Evolutionary conservation across 1,139 yeast species (phyloP).

Genomic region (Candida glucosophila): DNA sequence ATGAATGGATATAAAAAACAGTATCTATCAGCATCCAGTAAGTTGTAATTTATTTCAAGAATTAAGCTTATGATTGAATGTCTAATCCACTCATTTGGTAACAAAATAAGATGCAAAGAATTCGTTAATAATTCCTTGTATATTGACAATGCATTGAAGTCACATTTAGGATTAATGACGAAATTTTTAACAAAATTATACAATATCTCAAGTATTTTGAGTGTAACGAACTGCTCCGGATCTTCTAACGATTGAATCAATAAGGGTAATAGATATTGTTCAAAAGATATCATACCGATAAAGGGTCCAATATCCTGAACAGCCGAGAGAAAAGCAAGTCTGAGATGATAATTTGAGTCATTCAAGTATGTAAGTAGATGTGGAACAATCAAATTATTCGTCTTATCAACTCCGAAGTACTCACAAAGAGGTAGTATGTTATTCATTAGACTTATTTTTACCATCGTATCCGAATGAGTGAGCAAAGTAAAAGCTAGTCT

Average conservation of each 20-base stretch:
- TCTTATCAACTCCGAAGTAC: slow-evolving; percentile 78
- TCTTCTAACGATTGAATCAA: slow-evolving; percentile 76
- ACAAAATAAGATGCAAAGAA: slow-evolving; percentile 40
- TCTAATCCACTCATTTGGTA: slow-evolving; percentile 85
- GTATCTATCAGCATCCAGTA: slow-evolving; percentile 70
- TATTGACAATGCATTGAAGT: slow-evolving; percentile 33
- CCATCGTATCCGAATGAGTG: slow-evolving; percentile 60
- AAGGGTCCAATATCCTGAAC: slow-evolving; percentile 72
- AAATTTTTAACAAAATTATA: slow-evolving; percentile 21
- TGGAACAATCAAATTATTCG: slow-evolving; percentile 81
- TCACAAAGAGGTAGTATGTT: slow-evolving; percentile 70
- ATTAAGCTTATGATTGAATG: slow-evolving; percentile 59
- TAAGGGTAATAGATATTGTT: slow-evolving; percentile 81
- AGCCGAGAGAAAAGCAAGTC: slow-evolving; percentile 66
- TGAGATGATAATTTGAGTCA: slow-evolving; percentile 60
- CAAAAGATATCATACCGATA: slow-evolving; percentile 75
- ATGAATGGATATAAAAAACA: slow-evolving; percentile 79
- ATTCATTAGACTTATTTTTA: slow-evolving; percentile 59
- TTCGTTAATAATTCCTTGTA: slow-evolving; percentile 28
- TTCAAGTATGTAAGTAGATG: slow-evolving; percentile 88
- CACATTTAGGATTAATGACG: slow-evolving; percentile 28
- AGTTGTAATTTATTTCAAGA: slow-evolving; percentile 50
- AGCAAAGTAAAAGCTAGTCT: slow-evolving; percentile 54
- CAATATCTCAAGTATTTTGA: slow-evolving; percentile 66
- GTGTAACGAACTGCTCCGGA: slow-evolving; percentile 73